These are phyloP conservation scores for Neofusicoccum umdonicola DNA, from an alignment of 2,329 filamentous ascomycete genomes.

Conservation along the genomic window DNA sequence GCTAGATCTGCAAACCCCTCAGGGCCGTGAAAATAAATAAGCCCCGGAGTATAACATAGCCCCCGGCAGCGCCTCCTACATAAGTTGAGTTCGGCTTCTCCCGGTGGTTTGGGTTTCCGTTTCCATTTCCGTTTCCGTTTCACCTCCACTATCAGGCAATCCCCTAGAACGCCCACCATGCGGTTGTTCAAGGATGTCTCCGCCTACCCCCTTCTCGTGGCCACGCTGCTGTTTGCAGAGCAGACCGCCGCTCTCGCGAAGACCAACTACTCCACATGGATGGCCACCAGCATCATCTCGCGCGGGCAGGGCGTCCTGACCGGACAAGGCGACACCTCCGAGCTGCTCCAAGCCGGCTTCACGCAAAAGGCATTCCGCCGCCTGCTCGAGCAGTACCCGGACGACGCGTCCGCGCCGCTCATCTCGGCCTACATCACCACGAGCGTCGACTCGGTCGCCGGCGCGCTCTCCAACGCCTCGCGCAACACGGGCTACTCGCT, in stretches of 20 bases:
- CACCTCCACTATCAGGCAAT: not conserved
- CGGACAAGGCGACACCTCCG: conserved; percentile 22
- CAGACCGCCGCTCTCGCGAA: not conserved
- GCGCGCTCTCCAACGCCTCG: conserved; percentile 36
- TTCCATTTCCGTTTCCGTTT: not conserved
- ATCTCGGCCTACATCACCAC: conserved; percentile 46
- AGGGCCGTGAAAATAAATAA: not conserved
- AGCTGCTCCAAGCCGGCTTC: conserved; percentile 37
- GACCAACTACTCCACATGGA: conserved; percentile 37
- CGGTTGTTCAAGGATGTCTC: not conserved
- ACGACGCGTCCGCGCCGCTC: conserved; percentile 42
- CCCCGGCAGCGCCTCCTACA: not conserved
- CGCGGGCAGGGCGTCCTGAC: conserved; percentile 35
- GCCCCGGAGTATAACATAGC: not conserved
- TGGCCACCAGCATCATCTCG: conserved; percentile 50
- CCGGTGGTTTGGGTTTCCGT: too few relatives aligned
- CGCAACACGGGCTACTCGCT: conserved; percentile 23
- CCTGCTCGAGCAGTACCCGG: conserved; percentile 48
- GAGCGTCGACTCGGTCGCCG: conserved; percentile 49
- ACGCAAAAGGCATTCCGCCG: conserved; percentile 47
- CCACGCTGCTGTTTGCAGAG: not conserved
- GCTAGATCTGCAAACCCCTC: not conserved
- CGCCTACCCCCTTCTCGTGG: not conserved
- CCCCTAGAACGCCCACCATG: not conserved
- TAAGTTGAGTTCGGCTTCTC: too few relatives aligned